Evolutionary conservation across 1,139 yeast species (phyloP).

Genomic region (Saccharomyces hybrid): DNA sequence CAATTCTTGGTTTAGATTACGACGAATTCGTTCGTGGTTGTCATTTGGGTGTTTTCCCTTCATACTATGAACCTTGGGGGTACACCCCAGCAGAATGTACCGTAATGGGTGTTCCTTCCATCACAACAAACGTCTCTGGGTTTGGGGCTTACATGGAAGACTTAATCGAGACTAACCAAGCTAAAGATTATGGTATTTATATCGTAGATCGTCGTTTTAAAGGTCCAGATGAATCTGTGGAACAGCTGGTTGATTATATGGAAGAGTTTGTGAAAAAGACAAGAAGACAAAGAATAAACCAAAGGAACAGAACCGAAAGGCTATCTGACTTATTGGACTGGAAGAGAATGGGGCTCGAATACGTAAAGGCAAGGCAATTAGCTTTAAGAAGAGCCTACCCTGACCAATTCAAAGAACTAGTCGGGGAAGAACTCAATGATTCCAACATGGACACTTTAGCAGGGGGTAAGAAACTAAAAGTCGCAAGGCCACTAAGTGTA

Average conservation of each 20-base stretch:
- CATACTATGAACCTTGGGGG: conserved; percentile 98
- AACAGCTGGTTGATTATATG: conserved; percentile 84
- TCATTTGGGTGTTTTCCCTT: conserved; percentile 94
- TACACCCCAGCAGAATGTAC: conserved; percentile 98
- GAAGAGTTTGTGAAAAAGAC: conserved; percentile 78
- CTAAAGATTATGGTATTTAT: conserved; percentile 90
- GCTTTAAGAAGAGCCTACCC: conserved; percentile 91
- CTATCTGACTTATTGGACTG: conserved; percentile 86
- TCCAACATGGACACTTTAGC: conserved; percentile 25
- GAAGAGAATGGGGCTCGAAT: conserved; percentile 96
- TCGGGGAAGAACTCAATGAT: conserved; percentile 23
- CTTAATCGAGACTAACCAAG: conserved; percentile 66
- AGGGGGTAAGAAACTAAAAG: conserved; percentile 44
- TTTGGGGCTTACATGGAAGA: conserved; percentile 98
- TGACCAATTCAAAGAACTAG: conserved; percentile 58
- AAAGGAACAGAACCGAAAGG: conserved; percentile 91
- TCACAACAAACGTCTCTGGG: conserved; percentile 90
- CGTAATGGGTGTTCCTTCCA: conserved; percentile 96
- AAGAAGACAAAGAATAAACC: conserved; percentile 93
- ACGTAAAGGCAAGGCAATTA: conserved; percentile 84
- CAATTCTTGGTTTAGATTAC: conserved; percentile 83
- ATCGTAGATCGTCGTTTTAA: conserved; percentile 91
- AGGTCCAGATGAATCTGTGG: conserved; percentile 85
- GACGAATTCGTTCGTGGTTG: conserved; percentile 97
- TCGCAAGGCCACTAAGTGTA: conserved; percentile 83